Conservation (phyloP, 2,329 filamentous ascomycete species). For the Arthrobotrys megalospora region DNA sequence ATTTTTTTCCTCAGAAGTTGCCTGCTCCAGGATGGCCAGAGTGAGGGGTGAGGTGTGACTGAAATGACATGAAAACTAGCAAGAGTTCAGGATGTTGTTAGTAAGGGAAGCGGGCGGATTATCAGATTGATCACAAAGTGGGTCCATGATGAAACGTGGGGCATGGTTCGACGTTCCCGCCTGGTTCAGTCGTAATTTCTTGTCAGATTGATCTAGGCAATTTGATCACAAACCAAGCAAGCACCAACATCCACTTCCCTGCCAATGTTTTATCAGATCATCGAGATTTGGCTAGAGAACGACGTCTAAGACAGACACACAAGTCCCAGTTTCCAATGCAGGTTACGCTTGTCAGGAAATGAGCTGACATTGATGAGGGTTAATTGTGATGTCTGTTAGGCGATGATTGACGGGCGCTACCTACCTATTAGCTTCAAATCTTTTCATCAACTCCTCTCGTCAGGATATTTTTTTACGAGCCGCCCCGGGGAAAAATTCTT, state of each 20-base stretch:
- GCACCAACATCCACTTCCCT: slow-evolving; percentile 21
- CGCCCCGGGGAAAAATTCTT: slow-evolving; percentile 27
- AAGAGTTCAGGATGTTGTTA: slow-evolving; percentile 28
- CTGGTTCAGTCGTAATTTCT: slow-evolving; percentile 55
- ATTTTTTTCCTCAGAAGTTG: slow-evolving; percentile 37
- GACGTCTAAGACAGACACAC: slow-evolving; percentile 25
- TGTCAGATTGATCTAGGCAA: slow-evolving; percentile 58
- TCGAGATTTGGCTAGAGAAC: slow-evolving; percentile 44
- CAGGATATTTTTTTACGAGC: slow-evolving; percentile 31
- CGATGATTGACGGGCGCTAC: slow-evolving; percentile 25
- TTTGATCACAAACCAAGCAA: slow-evolving; percentile 54
- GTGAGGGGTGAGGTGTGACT: slow-evolving; percentile 23
- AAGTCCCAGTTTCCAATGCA: slow-evolving; percentile 41
- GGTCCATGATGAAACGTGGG: slow-evolving; percentile 50
- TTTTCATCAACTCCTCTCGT: slow-evolving; percentile 20
- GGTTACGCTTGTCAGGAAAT: slow-evolving; percentile 42
- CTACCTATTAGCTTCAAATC: slow-evolving; percentile 22
- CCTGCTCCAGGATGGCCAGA: slow-evolving; percentile 34
- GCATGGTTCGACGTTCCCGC: slow-evolving; percentile 35
- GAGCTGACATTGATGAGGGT: slow-evolving; percentile 22
- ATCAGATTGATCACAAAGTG: slow-evolving; percentile 60
- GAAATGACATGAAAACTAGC: slow-evolving; percentile 11
- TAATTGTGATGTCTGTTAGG: slow-evolving; percentile 15
- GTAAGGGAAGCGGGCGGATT: slow-evolving; percentile 50
- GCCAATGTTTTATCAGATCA: slow-evolving; percentile 59